Conservation (phyloP, 108 stramenopile species). For the Cyclotella kingstonii region DNA sequence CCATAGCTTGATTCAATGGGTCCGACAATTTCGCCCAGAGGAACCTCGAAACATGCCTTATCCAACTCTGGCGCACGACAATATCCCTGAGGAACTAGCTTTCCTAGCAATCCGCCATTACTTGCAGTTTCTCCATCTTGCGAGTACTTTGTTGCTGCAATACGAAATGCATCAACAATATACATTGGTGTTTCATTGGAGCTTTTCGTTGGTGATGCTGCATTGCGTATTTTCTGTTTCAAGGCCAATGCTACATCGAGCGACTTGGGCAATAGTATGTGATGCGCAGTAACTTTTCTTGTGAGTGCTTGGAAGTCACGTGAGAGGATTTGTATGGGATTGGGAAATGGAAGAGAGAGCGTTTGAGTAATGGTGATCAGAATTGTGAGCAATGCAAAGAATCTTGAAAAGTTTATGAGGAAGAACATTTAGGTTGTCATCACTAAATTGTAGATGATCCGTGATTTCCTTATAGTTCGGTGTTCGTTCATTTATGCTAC, state of each 20-base stretch:
- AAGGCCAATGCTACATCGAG: constrained; percentile 44
- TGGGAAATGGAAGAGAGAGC: constrained; percentile 10
- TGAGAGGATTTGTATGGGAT: constrained; percentile 34
- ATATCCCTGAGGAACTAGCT: constrained; percentile 59
- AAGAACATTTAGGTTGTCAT: no score
- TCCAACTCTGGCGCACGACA: constrained; percentile 52
- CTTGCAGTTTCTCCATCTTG: constrained; percentile 54
- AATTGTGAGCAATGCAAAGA: neutral
- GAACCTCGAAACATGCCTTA: constrained; percentile 47
- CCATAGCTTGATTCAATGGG: constrained; percentile 61
- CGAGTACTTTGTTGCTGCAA: constrained; percentile 54
- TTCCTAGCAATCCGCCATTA: constrained; percentile 54
- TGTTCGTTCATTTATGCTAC: no score
- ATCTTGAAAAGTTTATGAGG: neutral
- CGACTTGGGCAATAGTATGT: constrained; percentile 59
- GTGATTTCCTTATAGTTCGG: no score
- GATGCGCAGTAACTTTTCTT: constrained; percentile 59
- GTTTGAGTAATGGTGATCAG: neutral
- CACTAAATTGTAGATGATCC: no score
- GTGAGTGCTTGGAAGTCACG: constrained; percentile 62
- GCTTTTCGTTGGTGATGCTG: constrained; percentile 21
- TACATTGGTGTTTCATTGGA: constrained; percentile 23
- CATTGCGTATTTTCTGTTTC: constrained; percentile 56
- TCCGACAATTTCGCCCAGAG: constrained; percentile 48
- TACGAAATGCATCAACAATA: constrained; percentile 58